phyloP scores from a whole-genome alignment of 2,329 filamentous ascomycete genomes.

The Sclerotinia spermophila region DNA sequence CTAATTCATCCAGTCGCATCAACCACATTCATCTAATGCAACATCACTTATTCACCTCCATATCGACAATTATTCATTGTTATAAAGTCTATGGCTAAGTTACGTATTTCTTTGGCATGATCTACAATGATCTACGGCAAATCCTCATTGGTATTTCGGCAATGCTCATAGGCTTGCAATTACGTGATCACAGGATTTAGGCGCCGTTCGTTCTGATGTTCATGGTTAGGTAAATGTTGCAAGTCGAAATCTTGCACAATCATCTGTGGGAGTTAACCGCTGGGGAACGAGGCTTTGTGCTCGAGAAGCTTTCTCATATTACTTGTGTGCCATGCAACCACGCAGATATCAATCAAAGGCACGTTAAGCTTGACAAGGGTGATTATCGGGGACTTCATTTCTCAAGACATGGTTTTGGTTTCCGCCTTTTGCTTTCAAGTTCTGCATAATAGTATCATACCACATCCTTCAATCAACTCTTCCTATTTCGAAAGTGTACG shows the following conservation, averaged over 20 bases:
- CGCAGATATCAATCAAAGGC: not conserved
- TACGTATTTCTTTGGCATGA: not conserved
- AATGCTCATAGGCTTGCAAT: not conserved
- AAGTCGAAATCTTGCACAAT: too few relatives aligned
- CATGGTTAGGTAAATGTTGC: not conserved
- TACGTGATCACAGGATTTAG: not conserved
- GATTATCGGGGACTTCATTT: not conserved
- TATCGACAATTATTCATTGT: not conserved
- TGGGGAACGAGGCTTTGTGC: not conserved
- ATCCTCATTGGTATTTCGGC: not conserved
- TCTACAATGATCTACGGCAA: not conserved
- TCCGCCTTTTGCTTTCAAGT: not conserved
- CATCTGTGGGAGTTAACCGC: not conserved
- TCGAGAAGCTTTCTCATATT: not conserved
- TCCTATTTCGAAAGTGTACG: not conserved
- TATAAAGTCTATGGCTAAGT: not conserved
- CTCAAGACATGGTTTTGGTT: not conserved
- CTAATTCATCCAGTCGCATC: not conserved
- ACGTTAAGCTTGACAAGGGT: not conserved
- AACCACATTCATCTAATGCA: not conserved
- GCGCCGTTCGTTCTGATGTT: not conserved
- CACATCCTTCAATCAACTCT: not conserved
- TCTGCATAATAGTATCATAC: not conserved
- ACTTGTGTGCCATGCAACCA: not conserved
- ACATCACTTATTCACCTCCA: not conserved